Base-by-base conservation (phyloP, 352 stramenopile species). In the Blastocystis sp. region DNA sequence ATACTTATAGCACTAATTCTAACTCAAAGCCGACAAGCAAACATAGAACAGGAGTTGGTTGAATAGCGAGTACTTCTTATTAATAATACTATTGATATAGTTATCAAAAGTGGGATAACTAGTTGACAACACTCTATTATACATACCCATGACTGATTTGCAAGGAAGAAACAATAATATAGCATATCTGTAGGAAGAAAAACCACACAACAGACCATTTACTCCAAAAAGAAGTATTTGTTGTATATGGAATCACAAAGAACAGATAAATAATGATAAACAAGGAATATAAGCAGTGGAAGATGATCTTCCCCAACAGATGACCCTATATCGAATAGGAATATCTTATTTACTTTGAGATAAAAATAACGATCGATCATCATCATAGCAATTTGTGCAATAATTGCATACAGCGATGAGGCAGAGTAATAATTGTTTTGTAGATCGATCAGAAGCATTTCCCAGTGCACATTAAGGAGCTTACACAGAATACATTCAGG, bases 391-490 rank as follows among this genome's bases (percentile, higher is more conserved):
- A 84, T 68, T 45, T 84, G 73, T 13, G 68, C 34, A 6, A 84
- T 26, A 34, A 68, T 50, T 13, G 73, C 50, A 43, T 68, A 84
- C 13, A 84, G 53, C 34, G 73, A 84, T 18, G 73, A 53, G 3
- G 45, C 45, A 3, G 73, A 84, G 39, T 84, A 84, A 43, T 68
- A 84, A 29, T 84, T 84, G 53, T 84, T 84, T 37, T 84, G 53
- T n/a, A 84, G 47, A 37, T 84, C 73, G 50, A 84, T 84, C 7
- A 84, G 34, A 2, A 84, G 47, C 53, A 61, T 84, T 53, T 84
- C 43, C 73, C 73, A 84, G 50, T 84, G 56, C 50, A 39, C 8
- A 39, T 18, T 59, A 77, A 20, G 66, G 18, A 77, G 0, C 3
- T n/a, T 56, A 56, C 20, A 18, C 18, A 56, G 18, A 26, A 77